Evolutionary conservation across 495 filamentous ascomycete species (phyloP).

Genomic region (Penicillium soppii): DNA sequence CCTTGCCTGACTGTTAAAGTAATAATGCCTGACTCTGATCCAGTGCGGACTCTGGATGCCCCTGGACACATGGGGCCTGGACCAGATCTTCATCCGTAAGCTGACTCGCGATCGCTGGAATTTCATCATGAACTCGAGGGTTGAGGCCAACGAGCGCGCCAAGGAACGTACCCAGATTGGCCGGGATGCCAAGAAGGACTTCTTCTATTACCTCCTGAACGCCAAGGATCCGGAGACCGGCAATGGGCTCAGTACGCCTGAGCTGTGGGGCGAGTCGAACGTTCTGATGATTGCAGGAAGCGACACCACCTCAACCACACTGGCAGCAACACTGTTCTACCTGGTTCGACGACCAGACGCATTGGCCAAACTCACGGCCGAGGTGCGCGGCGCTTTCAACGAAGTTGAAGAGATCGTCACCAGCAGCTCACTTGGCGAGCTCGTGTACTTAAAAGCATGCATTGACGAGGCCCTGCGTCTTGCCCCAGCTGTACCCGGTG

Average conservation of each 20-base stretch:
- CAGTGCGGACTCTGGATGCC: slow-evolving; percentile 62
- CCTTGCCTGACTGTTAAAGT: not conserved
- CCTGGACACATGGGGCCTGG: slow-evolving; percentile 52
- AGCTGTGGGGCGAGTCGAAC: slow-evolving; percentile 72
- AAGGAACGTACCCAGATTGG: slow-evolving; percentile 44
- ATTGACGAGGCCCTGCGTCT: slow-evolving; percentile 66
- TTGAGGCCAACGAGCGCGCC: slow-evolving; percentile 56
- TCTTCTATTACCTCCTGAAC: slow-evolving; percentile 59
- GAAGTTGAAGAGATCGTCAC: slow-evolving; percentile 55
- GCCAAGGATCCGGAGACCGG: slow-evolving; percentile 61
- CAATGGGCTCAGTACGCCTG: slow-evolving; percentile 60
- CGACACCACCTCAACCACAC: slow-evolving; percentile 58
- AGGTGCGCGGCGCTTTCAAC: slow-evolving; percentile 53
- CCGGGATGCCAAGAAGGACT: slow-evolving; percentile 62
- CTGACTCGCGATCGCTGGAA: slow-evolving; percentile 57
- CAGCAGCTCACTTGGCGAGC: slow-evolving; percentile 47
- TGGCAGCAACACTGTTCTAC: slow-evolving; percentile 63
- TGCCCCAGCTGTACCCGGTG: slow-evolving; percentile 58
- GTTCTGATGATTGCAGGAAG: slow-evolving; percentile 58
- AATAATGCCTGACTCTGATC: not conserved
- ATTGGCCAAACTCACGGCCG: slow-evolving; percentile 44
- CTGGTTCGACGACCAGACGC: slow-evolving; percentile 50
- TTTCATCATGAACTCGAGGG: slow-evolving; percentile 60
- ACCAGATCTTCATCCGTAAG: slow-evolving; percentile 57
- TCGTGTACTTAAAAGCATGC: slow-evolving; percentile 59